These are phyloP conservation scores for Saccharomycodes ludwigii DNA, from an alignment of 805 yeast genomes.

Conservation along the genomic window DNA sequence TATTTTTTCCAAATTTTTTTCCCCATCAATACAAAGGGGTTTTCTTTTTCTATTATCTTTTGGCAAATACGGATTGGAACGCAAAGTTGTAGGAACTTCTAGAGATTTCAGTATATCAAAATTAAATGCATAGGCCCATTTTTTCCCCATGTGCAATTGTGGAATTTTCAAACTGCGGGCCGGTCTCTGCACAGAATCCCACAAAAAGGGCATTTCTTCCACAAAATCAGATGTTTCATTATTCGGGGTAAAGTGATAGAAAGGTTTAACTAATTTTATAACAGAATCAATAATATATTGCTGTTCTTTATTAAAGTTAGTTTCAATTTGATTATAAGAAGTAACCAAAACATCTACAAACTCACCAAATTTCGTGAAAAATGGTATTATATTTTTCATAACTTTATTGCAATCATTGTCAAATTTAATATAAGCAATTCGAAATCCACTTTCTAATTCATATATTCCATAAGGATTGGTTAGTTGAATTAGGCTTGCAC, in stretches of 20 bases:
- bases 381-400: too few species aligned
- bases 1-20: slow-evolving; percentile 7
- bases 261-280: background rate
- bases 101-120: slow-evolving; percentile 19
- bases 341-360: too few species aligned
- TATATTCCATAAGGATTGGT: slow-evolving; percentile 27
- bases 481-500: too few species aligned
- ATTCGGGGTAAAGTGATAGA: background rate
- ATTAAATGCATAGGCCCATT: slow-evolving; percentile 72
- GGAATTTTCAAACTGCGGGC: slow-evolving; percentile 61
- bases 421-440: slow-evolving; percentile 34
- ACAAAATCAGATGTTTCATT: too few species aligned
- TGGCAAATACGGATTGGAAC: slow-evolving; percentile 22
- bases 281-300: slow-evolving; percentile 36
- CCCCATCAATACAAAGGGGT: background rate
- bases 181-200: slow-evolving; percentile 32
- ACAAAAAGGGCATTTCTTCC: slow-evolving; percentile 46
- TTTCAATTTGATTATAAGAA: too few species aligned
- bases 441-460: slow-evolving; percentile 33
- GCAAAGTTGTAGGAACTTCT: slow-evolving; percentile 15
- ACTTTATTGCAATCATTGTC: too few species aligned
- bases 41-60: slow-evolving; percentile 4
- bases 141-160: slow-evolving; percentile 37
- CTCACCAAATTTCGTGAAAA: too few species aligned
- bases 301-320: too few species aligned